phyloP scores from a whole-genome alignment of 2,329 filamentous ascomycete species.

The Cercospora beticola region DNA sequence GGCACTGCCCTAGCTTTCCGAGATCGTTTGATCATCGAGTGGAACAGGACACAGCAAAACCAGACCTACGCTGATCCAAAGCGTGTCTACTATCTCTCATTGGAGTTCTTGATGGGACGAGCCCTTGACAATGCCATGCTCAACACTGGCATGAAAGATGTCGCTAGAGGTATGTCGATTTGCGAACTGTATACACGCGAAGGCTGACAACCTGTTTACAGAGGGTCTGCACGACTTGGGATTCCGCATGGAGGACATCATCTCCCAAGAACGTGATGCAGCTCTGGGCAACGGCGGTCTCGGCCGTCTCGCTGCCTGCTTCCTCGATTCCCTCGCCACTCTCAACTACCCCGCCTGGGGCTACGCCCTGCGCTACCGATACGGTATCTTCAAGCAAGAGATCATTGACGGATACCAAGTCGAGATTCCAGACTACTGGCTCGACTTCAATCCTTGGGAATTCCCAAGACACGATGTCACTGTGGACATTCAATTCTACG shows the following conservation, averaged over 20 bases:
- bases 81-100: conserved; percentile 92
- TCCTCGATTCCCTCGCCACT: conserved; percentile 92
- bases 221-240: conserved; percentile 85
- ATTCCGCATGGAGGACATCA: conserved; percentile 95
- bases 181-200: background rate
- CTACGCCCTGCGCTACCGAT: conserved; percentile 91
- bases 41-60: conserved; percentile 97
- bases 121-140: conserved; percentile 98
- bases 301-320: conserved; percentile 90
- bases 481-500: conserved; percentile 97
- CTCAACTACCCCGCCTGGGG: conserved; percentile 97
- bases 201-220: conserved; percentile 41
- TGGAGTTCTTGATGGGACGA: conserved; percentile 97
- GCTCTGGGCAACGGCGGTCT: conserved; percentile 94
- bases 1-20: conserved; percentile 89
- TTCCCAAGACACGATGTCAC: conserved; percentile 94
- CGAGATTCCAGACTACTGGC: conserved; percentile 97
- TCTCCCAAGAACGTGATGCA: conserved; percentile 92
- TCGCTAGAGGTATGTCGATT: conserved; percentile 66
- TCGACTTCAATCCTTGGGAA: conserved; percentile 99
- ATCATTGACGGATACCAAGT: conserved; percentile 98
- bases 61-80: conserved; percentile 91
- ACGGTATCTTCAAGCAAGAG: conserved; percentile 97
- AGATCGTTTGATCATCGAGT: conserved; percentile 88
- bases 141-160: conserved; percentile 84